phyloP scores from a whole-genome alignment of 495 filamentous ascomycete genomes.

The Tuber umbilicatum region DNA sequence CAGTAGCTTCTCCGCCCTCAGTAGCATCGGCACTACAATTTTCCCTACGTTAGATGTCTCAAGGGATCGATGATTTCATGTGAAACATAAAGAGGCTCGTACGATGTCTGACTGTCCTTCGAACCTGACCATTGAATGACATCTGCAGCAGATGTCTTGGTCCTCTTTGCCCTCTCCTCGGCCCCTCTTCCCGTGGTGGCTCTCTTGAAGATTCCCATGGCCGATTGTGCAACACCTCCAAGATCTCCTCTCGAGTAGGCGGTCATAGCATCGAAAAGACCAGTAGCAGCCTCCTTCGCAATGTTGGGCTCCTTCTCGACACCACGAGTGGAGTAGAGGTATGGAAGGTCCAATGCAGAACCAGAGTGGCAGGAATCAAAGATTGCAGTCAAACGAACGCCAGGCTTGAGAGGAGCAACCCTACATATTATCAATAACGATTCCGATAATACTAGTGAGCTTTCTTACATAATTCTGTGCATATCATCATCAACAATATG shows the following conservation, averaged over 20 bases:
- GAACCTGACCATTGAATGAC: constrained; percentile 97
- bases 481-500: constrained; percentile 99
- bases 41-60: not conserved
- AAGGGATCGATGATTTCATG: not conserved
- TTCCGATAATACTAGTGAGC: not conserved
- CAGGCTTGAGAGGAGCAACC: constrained; percentile 68
- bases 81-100: constrained; percentile 44
- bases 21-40: constrained; percentile 55
- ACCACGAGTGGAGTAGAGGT: constrained; percentile 83
- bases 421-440: constrained; percentile 24
- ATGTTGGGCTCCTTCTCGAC: constrained; percentile 97
- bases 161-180: constrained; percentile 69
- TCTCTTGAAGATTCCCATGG: constrained; percentile 88
- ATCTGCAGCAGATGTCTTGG: constrained; percentile 91
- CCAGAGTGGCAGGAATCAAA: constrained; percentile 99
- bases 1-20: constrained; percentile 76
- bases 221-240: constrained; percentile 69
- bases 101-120: constrained; percentile 94
- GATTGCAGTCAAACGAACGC: constrained; percentile 90
- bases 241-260: constrained; percentile 88
- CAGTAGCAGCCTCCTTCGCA: constrained; percentile 94
- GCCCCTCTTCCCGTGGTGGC: constrained; percentile 76
- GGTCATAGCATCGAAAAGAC: constrained; percentile 79
- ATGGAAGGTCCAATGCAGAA: constrained; percentile 89
- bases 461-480: constrained; percentile 77